Conservation (phyloP, 164 flowering plant species). For the Magnolia officinalis region DNA sequence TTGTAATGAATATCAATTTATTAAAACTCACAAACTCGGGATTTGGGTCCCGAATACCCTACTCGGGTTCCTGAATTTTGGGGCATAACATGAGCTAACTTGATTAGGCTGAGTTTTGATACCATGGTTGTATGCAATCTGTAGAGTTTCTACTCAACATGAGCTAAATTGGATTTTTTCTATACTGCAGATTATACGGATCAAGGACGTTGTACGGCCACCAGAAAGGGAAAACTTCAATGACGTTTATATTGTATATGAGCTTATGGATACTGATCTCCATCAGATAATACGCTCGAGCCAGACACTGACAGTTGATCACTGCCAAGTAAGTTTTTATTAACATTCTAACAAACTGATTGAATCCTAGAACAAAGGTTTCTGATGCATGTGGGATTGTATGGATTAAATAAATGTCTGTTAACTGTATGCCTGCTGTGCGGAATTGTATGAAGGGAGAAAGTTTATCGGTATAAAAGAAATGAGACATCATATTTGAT, state of each 20-base stretch:
- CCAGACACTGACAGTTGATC: constrained; percentile 77
- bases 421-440: too few relatives aligned
- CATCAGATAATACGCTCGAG: constrained; percentile 77
- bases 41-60: too few relatives aligned
- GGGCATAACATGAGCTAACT: too few relatives aligned
- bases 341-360: not conserved
- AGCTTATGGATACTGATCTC: constrained; percentile 86
- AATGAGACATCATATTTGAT: too few relatives aligned
- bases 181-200: constrained; percentile 55
- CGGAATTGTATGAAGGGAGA: too few relatives aligned
- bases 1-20: too few relatives aligned
- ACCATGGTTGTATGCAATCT: not conserved
- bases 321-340: constrained; percentile 61
- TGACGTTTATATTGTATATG: constrained; percentile 85
- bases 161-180: not conserved
- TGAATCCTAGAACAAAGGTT: not conserved
- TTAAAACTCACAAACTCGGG: too few relatives aligned
- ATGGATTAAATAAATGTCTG: too few relatives aligned
- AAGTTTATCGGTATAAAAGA: too few relatives aligned
- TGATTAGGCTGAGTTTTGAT: too few relatives aligned
- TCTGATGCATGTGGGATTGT: not conserved
- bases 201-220: constrained; percentile 78
- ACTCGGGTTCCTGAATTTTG: too few relatives aligned
- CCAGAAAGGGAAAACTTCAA: constrained; percentile 58
- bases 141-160: not conserved